Percentiles rank a stretch among this genome's conserved stretches.
Evolutionary conservation across 441 rosid genomes (phyloP).

Genomic region (Sinapis alba): DNA sequence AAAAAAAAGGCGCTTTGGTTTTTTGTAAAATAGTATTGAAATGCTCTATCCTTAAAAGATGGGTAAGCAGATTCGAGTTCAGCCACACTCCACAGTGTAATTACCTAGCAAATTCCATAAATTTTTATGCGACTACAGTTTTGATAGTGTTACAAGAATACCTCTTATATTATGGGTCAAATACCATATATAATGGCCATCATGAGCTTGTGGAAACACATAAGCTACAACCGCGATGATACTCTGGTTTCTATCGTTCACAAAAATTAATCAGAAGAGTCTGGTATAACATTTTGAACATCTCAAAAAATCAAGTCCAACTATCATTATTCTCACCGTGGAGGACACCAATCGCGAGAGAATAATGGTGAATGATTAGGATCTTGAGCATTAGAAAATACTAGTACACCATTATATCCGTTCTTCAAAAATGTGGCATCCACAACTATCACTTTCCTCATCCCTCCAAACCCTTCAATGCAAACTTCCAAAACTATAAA

Average conservation of each 20-base stretch:
- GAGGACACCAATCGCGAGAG: neutral
- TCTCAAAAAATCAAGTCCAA: neutral
- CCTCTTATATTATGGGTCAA: neutral
- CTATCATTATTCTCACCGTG: neutral
- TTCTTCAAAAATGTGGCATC: neutral
- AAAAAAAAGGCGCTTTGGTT: no score
- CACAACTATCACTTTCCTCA: neutral
- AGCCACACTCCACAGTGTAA: neutral
- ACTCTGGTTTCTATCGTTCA: neutral
- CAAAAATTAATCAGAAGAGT: neutral
- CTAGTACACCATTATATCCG: neutral
- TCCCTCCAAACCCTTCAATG: neutral
- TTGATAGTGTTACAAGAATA: neutral
- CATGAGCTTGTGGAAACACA: neutral
- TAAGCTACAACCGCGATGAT: neutral
- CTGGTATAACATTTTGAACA: neutral
- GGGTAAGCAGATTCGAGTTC: neutral
- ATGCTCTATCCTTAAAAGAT: neutral
- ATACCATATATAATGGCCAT: neutral
- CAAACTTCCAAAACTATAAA: neutral
- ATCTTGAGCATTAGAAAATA: neutral
- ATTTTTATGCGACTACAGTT: neutral
- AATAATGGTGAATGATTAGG: neutral
- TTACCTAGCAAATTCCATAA: neutral
- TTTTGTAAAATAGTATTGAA: neutral